These are phyloP conservation scores for Plasmodium inui DNA, from an alignment of 169 alveolate species.

Conservation along the genomic window DNA sequence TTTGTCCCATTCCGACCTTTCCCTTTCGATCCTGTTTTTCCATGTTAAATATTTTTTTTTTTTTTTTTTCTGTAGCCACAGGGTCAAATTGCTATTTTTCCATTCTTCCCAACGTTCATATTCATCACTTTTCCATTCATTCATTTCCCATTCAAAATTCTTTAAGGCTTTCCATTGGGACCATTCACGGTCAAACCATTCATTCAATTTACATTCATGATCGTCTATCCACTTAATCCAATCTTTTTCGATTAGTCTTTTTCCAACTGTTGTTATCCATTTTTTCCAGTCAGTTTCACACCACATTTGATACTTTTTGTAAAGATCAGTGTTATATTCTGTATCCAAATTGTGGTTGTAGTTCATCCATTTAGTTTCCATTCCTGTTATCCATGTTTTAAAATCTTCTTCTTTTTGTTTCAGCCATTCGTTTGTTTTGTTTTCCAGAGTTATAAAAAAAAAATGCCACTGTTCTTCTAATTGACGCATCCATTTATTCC, in stretches of 20 bases:
- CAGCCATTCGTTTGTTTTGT: background rate
- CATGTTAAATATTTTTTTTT: background rate
- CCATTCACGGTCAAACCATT: background rate
- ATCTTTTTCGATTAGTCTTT: background rate
- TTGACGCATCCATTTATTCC: constrained; percentile 5
- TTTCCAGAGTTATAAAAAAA: background rate
- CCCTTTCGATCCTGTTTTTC: constrained; percentile 3
- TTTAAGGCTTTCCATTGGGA: background rate
- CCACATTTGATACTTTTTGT: background rate
- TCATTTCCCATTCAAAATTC: background rate
- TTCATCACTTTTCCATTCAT: constrained; percentile 4
- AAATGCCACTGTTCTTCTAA: background rate
- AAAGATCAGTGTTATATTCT: background rate
- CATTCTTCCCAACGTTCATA: background rate
- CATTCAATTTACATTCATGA: background rate
- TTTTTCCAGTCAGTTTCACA: background rate
- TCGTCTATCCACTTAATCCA: background rate
- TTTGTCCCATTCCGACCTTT: background rate
- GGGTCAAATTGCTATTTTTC: background rate
- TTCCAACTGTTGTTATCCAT: background rate
- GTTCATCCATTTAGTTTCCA: background rate
- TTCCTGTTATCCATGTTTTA: background rate
- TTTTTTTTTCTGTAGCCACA: background rate
- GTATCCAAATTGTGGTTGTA: constrained; percentile 1
- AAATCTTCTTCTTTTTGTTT: background rate